These are phyloP conservation scores for Melocanna baccifera DNA, from an alignment of 176 grass and related monocot species.

Conservation along the genomic window DNA sequence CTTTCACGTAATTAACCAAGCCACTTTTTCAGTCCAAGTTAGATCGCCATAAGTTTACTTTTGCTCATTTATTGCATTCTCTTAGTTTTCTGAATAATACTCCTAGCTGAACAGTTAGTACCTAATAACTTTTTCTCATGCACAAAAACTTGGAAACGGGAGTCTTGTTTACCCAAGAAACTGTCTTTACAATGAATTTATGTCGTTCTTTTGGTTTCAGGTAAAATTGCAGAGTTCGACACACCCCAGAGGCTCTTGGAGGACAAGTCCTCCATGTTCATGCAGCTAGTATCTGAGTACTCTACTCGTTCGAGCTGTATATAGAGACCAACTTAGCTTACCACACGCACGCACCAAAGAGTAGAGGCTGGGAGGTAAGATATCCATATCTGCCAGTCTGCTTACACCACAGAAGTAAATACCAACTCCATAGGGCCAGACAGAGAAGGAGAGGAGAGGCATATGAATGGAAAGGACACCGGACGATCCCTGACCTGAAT, in stretches of 20 bases:
- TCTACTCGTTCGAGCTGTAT: conserved; percentile 73
- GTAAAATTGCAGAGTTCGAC: conserved; percentile 86
- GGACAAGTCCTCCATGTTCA: conserved; percentile 89
- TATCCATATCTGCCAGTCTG: conserved; percentile 28
- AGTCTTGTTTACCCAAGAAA: background rate
- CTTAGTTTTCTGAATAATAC: background rate
- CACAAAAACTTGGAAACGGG: background rate
- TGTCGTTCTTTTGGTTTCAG: conserved; percentile 44
- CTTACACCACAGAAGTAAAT: conserved; percentile 30
- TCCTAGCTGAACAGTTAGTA: background rate
- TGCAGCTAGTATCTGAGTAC: conserved; percentile 86
- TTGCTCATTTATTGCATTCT: background rate
- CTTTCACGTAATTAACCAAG: conserved; percentile 9
- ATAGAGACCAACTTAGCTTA: conserved; percentile 58
- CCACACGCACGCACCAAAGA: conserved; percentile 9
- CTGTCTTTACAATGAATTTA: background rate
- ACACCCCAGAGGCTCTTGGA: conserved; percentile 68
- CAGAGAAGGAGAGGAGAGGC: background rate
- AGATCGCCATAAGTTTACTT: background rate
- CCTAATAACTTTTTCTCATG: background rate
- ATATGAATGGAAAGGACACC: background rate
- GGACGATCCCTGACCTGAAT: conserved; percentile 45
- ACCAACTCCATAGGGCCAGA: conserved; percentile 31
- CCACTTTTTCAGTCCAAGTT: background rate
- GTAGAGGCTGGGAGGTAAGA: conserved; percentile 39